Evolutionary conservation across 31 red algal genomes (phyloP).

Genomic region (Bonnemaisonia californica): DNA sequence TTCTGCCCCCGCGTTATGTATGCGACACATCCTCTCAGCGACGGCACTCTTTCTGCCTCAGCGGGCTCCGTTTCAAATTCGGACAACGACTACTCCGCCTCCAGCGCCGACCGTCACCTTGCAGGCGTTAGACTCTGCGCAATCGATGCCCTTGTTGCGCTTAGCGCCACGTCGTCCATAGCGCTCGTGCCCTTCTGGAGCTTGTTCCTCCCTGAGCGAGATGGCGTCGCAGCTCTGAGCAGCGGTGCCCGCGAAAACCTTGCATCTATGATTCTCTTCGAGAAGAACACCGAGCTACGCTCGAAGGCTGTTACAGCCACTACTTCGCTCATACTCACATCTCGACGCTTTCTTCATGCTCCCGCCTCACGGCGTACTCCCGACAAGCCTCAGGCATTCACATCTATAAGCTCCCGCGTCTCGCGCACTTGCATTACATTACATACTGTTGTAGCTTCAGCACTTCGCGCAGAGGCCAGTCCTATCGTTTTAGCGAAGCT

Average conservation of each 20-base stretch:
- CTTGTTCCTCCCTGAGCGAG: background rate
- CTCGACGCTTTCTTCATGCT: background rate
- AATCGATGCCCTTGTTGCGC: background rate
- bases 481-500: background rate
- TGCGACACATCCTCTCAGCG: background rate
- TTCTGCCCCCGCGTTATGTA: background rate
- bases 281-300: background rate
- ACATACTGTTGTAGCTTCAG: background rate
- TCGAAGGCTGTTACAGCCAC: background rate
- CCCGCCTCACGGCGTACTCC: background rate
- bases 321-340: background rate
- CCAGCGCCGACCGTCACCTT: background rate
- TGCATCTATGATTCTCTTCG: background rate
- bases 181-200: background rate
- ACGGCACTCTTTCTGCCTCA: background rate
- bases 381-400: background rate
- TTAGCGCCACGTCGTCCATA: background rate
- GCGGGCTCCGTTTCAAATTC: background rate
- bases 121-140: background rate
- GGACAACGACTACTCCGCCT: background rate
- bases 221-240: background rate
- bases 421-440: background rate
- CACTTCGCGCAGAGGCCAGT: background rate
- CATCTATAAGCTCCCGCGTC: background rate
- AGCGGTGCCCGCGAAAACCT: background rate